A percentile compares a stretch with the other conserved stretches of the same genome.
Conservation (phyloP, 345 rosid species). For the Aquilaria malaccensis region DNA sequence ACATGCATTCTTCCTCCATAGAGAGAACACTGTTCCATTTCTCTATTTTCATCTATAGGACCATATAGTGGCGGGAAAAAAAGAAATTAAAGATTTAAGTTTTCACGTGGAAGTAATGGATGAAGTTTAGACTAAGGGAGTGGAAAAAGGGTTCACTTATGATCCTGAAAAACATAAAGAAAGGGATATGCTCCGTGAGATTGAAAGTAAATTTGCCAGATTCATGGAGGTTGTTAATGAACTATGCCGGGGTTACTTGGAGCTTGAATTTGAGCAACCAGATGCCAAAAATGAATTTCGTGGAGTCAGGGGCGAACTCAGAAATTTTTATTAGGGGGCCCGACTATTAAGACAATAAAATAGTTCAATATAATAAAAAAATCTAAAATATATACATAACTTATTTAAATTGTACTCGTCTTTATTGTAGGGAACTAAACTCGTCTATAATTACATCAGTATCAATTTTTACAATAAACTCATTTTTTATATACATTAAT, state of each 20-base stretch:
- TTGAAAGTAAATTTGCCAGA: constrained; percentile 74
- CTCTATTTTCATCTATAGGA: constrained; percentile 83
- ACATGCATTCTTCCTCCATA: constrained; percentile 94
- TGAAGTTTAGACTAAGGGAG: constrained; percentile 77
- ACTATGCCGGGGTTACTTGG: constrained; percentile 63
- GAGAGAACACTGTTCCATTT: constrained; percentile 88
- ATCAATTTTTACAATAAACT: too few species aligned
- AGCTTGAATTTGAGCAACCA: constrained; percentile 97
- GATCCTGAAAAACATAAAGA: constrained; percentile 96
- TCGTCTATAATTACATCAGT: too few species aligned
- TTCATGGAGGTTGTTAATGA: constrained; percentile 81
- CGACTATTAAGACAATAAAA: too few species aligned
- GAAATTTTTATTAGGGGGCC: too few species aligned
- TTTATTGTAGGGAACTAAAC: too few species aligned
- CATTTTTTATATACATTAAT: too few species aligned
- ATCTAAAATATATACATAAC: too few species aligned
- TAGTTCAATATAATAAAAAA: too few species aligned
- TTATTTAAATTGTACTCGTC: too few species aligned
- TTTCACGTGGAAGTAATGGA: constrained; percentile 93
- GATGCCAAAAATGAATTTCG: constrained; percentile 81
- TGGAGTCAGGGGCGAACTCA: too few species aligned
- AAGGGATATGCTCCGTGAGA: constrained; percentile 72
- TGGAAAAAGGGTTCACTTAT: constrained; percentile 83
- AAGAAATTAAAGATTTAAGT: constrained; percentile 89
- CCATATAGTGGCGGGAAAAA: constrained; percentile 93